phyloP scores from a whole-genome alignment of 441 rosid genomes.

The Pelargonium myrrhifolium region DNA sequence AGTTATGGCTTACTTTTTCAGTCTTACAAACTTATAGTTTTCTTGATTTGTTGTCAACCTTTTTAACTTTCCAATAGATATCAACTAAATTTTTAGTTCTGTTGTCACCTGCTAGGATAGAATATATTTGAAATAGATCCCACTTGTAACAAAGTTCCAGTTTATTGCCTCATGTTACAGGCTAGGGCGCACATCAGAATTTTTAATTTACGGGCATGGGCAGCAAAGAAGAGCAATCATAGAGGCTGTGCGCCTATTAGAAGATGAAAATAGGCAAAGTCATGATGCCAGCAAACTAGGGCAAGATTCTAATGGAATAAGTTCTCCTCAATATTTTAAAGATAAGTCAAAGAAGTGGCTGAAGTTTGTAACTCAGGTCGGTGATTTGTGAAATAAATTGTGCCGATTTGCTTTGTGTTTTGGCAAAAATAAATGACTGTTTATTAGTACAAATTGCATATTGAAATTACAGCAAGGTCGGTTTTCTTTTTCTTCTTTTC shows the following conservation, averaged over 20 bases:
- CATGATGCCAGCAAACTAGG: slow-evolving; percentile 30
- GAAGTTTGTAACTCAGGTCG: slow-evolving; percentile 83
- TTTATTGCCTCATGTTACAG: slow-evolving; percentile 30
- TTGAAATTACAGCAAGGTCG: too few species aligned
- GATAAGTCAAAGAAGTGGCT: slow-evolving; percentile 90
- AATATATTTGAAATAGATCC: background rate
- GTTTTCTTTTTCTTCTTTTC: background rate
- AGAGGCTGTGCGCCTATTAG: slow-evolving; percentile 76
- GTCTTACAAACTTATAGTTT: too few species aligned
- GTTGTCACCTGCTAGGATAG: too few species aligned
- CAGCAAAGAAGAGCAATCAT: slow-evolving; percentile 94
- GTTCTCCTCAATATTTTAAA: slow-evolving; percentile 49
- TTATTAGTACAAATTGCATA: too few species aligned
- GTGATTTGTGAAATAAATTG: slow-evolving; percentile 11
- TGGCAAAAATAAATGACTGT: background rate
- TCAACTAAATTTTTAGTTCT: too few species aligned
- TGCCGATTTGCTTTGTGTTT: background rate
- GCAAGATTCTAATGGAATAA: slow-evolving; percentile 32
- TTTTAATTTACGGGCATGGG: slow-evolving; percentile 81
- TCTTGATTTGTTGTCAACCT: too few species aligned
- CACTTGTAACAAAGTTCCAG: background rate
- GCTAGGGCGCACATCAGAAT: slow-evolving; percentile 79
- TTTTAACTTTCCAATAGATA: too few species aligned
- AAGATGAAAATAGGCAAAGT: slow-evolving; percentile 43
- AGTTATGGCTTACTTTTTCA: too few species aligned